Evolutionary conservation across 2,329 filamentous ascomycete genomes (phyloP), one percentile per base, ranked within the genome.

Genomic region (Alternaria viburni): DNA sequence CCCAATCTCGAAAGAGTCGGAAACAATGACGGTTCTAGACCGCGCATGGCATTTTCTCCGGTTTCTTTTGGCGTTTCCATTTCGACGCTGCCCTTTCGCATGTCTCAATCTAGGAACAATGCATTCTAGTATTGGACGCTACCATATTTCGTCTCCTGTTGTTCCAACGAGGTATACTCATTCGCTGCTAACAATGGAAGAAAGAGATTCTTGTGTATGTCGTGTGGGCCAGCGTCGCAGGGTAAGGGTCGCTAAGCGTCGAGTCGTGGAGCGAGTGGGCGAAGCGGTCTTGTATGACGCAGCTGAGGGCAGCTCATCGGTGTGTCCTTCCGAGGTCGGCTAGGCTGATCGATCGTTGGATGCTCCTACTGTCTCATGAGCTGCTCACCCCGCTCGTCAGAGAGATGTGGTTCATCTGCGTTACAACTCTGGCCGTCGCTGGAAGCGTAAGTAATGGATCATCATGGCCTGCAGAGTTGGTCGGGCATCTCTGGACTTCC

Each of bases 1-100:
- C 43, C 44, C 57, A 59, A 55, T 45, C 50, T 59, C 52, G 54
- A 65, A 65, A 63, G 63, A 64, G 64, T 44, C 45, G 57, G 58
- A 49, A 56, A 61, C 26, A 30, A 25, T 21, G 25, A 25, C 50
- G 54, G 61, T 32, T 44, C 54, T 56, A 66, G 36, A 47, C 52
- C 54, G 10, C 49, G 51, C 57, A 28, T 66, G 49, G 47, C 44
- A 47, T 49, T 32, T 58, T 45, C 28, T 56, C 57, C 57, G 49
- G 46, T 41, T 19, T 32, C 26, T 6, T 45, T 21, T 30, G 28
- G 30, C 12, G 19, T 50, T 23, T 56, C 26, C 26, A 6, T 60
- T 46, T 59, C 49, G n/a, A 49, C 32, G 30, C 36, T 49, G 23
- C 36, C 36, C 50, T 51, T 26, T 60, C 44, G 26, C 41, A 19